Conservation (phyloP, 73 alveolate genomes). For the Breviolum minutum region DNA sequence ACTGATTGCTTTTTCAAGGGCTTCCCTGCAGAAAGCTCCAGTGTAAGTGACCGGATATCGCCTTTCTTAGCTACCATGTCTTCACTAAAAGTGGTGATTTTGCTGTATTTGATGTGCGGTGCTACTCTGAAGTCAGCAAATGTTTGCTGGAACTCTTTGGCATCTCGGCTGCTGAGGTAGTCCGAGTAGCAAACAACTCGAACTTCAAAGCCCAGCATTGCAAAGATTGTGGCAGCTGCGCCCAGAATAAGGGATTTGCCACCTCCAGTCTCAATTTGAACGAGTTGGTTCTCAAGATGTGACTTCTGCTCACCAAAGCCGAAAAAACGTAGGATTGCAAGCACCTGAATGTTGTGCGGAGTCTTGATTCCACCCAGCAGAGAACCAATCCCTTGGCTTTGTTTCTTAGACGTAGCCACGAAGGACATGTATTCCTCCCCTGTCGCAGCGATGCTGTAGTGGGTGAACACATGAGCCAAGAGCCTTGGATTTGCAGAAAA, state of each 20-base stretch:
- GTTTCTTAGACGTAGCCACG: no score
- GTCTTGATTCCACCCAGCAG: slow-evolving; percentile 22
- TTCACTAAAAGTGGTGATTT: slow-evolving; percentile 81
- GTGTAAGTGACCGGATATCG: slow-evolving; percentile 12
- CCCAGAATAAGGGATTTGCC: slow-evolving; percentile 86
- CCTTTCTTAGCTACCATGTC: background rate
- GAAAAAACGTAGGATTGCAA: slow-evolving; percentile 56
- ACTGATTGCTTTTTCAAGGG: background rate
- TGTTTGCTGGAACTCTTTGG: background rate
- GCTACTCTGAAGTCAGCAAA: slow-evolving; percentile 12
- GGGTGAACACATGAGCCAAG: slow-evolving; percentile 32
- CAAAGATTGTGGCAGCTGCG: slow-evolving; percentile 71
- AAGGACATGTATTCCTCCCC: background rate
- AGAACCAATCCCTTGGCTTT: background rate
- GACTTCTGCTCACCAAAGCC: slow-evolving; percentile 27
- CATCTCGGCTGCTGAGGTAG: slow-evolving; percentile 92
- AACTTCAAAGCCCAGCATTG: slow-evolving; percentile 88
- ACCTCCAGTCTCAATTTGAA: slow-evolving; percentile 89
- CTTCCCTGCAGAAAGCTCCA: slow-evolving; percentile 11
- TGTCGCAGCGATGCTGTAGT: slow-evolving; percentile 35
- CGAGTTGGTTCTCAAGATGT: slow-evolving; percentile 55
- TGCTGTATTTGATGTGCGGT: slow-evolving; percentile 18
- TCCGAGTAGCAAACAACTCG: slow-evolving; percentile 66
- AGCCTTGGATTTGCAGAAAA: background rate
- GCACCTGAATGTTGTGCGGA: slow-evolving; percentile 70